A percentile compares a stretch with the other conserved stretches of the same genome.
Conservation (phyloP, 1,284 basidiomycete genomes). For the Grifola frondosa region DNA sequence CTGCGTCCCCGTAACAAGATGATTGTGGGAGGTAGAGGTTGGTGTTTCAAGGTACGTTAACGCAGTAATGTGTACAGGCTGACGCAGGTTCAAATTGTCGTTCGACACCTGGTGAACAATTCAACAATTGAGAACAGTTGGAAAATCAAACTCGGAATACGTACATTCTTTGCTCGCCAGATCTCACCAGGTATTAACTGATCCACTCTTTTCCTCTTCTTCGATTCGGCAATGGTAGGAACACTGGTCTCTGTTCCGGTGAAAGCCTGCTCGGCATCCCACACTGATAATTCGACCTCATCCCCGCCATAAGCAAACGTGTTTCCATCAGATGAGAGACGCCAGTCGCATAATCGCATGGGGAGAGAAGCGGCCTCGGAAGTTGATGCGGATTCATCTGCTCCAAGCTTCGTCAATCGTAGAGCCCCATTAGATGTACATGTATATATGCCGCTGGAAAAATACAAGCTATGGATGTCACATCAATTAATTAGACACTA, state of each 20-base stretch:
- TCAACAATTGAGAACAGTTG: neutral
- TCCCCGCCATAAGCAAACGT: constrained; percentile 84
- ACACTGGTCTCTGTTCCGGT: constrained; percentile 17
- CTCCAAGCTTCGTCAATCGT: constrained; percentile 42
- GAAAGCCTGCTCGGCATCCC: constrained; percentile 76
- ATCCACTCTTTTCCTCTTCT: constrained; percentile 71
- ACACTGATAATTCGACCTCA: constrained; percentile 85
- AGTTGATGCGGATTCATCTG: constrained; percentile 22
- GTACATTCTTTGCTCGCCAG: constrained; percentile 79
- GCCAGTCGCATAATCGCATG: constrained; percentile 64
- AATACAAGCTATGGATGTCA: neutral
- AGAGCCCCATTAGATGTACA: constrained; percentile 76
- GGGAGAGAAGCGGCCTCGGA: constrained; percentile 47
- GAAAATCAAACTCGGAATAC: constrained; percentile 14
- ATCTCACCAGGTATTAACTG: constrained; percentile 68
- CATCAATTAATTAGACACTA: neutral
- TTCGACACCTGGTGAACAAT: constrained; percentile 59
- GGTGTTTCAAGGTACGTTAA: constrained; percentile 54
- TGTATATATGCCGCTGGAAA: constrained; percentile 51
- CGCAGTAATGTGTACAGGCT: constrained; percentile 78
- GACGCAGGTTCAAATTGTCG: constrained; percentile 75
- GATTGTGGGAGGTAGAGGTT: constrained; percentile 39
- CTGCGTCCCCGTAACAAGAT: constrained; percentile 75
- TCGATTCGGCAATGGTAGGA: constrained; percentile 28
- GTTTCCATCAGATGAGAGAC: constrained; percentile 49